These are phyloP conservation scores for Cyberlindnera xishuangbannaensis DNA, from an alignment of 805 yeast species.

Conservation along the genomic window DNA sequence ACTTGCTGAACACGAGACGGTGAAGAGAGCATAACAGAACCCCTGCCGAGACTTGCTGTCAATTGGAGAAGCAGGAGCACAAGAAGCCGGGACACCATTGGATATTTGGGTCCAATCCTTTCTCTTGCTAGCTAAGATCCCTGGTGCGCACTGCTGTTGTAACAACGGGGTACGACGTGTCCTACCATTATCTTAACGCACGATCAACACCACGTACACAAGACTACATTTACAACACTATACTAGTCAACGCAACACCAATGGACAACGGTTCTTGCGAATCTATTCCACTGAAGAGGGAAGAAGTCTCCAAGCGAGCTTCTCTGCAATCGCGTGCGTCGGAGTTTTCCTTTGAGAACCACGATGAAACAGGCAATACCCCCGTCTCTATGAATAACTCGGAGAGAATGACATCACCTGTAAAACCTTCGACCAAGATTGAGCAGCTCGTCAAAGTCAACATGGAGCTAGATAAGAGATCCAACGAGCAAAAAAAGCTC, in stretches of 20 bases:
- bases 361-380: slow-evolving; percentile 8
- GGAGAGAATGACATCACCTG: slow-evolving; percentile 12
- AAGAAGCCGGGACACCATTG: too few relatives aligned
- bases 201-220: too few relatives aligned
- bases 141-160: too few relatives aligned
- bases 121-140: too few relatives aligned
- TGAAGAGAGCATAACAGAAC: background rate
- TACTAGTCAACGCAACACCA: too few relatives aligned
- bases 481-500: slow-evolving; percentile 13
- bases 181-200: too few relatives aligned
- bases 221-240: too few relatives aligned
- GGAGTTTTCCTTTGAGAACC: slow-evolving; percentile 17
- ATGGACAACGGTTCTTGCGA: slow-evolving; percentile 1
- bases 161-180: too few relatives aligned
- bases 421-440: slow-evolving; percentile 1
- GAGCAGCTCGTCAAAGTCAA: slow-evolving; percentile 14
- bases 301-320: slow-evolving; percentile 9
- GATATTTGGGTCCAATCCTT: too few relatives aligned
- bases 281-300: background rate
- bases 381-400: slow-evolving; percentile 1
- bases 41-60: background rate
- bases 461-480: slow-evolving; percentile 14
- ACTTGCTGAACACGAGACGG: too few relatives aligned
- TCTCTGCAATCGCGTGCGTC: slow-evolving; percentile 14
- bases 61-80: too few relatives aligned